Conservation (phyloP, 345 rosid species). For the Hibiscus trionum region DNA sequence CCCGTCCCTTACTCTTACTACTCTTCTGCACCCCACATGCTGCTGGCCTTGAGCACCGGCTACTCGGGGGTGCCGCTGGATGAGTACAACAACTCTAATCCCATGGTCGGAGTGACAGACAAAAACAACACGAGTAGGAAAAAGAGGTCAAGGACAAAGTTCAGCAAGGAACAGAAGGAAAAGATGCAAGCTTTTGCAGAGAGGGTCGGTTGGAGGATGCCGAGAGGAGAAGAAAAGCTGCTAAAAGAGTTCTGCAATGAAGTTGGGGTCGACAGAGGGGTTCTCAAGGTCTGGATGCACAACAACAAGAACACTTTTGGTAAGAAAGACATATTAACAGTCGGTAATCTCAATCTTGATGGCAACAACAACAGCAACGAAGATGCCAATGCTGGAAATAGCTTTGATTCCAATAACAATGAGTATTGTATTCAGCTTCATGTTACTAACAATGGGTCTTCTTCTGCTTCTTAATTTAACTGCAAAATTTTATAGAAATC, state of each 20-base stretch:
- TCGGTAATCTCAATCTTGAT: conserved; percentile 19
- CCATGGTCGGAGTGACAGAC: conserved; percentile 3
- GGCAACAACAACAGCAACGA: conserved; percentile 6
- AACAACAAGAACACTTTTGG: conserved; percentile 53
- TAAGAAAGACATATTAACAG: conserved; percentile 20
- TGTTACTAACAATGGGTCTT: neutral
- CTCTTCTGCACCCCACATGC: conserved; percentile 58
- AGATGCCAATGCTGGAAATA: neutral
- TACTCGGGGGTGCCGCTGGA: conserved; percentile 26
- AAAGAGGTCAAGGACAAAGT: conserved; percentile 61
- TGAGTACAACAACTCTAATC: conserved; percentile 20
- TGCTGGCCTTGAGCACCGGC: conserved; percentile 44
- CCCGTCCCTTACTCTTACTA: conserved; percentile 55
- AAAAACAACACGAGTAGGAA: conserved; percentile 23
- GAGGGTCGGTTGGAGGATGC: conserved; percentile 66
- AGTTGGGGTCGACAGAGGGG: conserved; percentile 53
- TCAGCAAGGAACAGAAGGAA: conserved; percentile 57
- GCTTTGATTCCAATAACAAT: neutral
- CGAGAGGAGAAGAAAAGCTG: conserved; percentile 38
- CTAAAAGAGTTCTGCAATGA: conserved; percentile 51
- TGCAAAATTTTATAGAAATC: neutral
- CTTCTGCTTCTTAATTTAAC: conserved; percentile 12
- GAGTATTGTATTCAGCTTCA: conserved; percentile 14
- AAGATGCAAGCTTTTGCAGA: conserved; percentile 67
- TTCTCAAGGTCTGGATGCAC: conserved; percentile 86